Conservation (phyloP, 306 rosid species). For the Vigna nakashimae region DNA sequence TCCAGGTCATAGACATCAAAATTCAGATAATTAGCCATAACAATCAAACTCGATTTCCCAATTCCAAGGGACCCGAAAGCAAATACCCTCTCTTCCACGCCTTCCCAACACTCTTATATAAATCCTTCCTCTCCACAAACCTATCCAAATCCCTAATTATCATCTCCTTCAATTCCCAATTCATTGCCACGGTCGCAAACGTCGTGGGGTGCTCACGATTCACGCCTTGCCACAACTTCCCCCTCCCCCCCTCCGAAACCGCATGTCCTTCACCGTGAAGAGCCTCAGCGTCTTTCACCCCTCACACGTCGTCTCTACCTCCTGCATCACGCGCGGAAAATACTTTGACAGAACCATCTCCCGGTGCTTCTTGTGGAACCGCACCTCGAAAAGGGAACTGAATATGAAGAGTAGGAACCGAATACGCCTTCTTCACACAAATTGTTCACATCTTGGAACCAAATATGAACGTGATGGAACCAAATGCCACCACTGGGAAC, state of each 20-base stretch:
- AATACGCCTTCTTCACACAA: too few species aligned
- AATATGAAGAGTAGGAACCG: too few species aligned
- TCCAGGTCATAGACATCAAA: slow-evolving; percentile 51
- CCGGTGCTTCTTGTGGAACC: slow-evolving; percentile 40
- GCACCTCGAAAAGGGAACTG: slow-evolving; percentile 23
- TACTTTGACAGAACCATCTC: slow-evolving; percentile 41
- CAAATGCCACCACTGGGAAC: too few species aligned
- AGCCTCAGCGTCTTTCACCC: slow-evolving; percentile 44
- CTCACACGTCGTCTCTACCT: slow-evolving; percentile 34
- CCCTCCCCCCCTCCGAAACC: not conserved
- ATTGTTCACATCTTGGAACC: too few species aligned
- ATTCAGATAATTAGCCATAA: slow-evolving; percentile 47
- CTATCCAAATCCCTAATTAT: slow-evolving; percentile 42
- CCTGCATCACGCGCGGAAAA: slow-evolving; percentile 46
- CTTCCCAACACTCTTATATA: slow-evolving; percentile 50
- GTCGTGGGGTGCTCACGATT: slow-evolving; percentile 43
- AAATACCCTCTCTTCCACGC: slow-evolving; percentile 55
- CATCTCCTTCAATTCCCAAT: slow-evolving; percentile 38
- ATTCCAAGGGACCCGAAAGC: slow-evolving; percentile 50
- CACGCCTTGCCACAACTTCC: slow-evolving; percentile 42
- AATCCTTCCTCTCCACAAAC: slow-evolving; percentile 44
- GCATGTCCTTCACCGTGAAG: not conserved
- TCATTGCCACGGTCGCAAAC: slow-evolving; percentile 48
- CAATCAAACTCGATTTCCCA: slow-evolving; percentile 52
- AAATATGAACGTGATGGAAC: too few species aligned